These are phyloP conservation scores for Gastrodia elata DNA, from an alignment of 106 monocot genomes.

Conservation along the genomic window DNA sequence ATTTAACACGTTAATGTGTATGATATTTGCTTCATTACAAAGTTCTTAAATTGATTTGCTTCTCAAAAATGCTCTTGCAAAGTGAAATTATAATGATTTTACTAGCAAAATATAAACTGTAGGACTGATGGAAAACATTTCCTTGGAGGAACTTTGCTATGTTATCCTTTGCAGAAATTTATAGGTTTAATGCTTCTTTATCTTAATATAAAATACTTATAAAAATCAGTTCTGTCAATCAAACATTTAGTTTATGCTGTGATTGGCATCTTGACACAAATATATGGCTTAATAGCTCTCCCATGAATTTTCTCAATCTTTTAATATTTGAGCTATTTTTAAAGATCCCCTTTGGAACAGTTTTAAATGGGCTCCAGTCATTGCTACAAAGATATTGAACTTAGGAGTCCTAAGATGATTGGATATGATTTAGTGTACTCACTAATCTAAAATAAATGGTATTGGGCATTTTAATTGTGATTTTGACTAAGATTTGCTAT, in stretches of 20 bases:
- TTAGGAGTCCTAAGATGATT: not conserved
- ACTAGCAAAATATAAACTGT: not conserved
- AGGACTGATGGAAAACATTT: not conserved
- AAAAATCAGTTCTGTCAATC: not conserved
- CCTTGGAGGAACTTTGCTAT: not conserved
- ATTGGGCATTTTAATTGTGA: not conserved
- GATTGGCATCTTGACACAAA: not conserved
- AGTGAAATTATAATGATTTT: not conserved
- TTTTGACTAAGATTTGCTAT: not conserved
- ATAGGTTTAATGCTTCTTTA: not conserved
- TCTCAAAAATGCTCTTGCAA: not conserved
- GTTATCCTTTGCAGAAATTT: not conserved
- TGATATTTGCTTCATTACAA: not conserved
- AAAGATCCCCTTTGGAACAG: not conserved
- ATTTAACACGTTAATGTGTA: not conserved
- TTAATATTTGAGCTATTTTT: not conserved
- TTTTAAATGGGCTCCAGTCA: too few species aligned
- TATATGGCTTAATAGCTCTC: not conserved
- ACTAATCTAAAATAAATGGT: not conserved
- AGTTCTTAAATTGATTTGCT: not conserved
- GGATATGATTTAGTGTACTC: too few species aligned
- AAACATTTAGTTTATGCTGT: not conserved
- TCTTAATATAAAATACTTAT: not conserved
- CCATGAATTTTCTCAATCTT: not conserved
- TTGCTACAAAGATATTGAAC: not conserved